Conservation (phyloP, 805 yeast genomes). For the Zygosaccharomyces pseudorouxii region DNA sequence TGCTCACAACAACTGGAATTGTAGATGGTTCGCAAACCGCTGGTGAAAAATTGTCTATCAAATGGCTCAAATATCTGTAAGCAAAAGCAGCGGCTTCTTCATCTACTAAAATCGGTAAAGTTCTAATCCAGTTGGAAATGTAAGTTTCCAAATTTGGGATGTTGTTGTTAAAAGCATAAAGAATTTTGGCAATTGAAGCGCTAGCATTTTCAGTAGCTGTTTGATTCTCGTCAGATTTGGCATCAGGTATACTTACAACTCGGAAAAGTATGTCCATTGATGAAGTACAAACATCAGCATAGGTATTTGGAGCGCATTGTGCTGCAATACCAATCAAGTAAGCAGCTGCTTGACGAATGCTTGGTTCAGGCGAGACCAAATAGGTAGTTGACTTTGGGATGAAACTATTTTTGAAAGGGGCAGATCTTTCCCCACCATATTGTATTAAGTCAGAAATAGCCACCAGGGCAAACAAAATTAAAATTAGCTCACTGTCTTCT, state of each 20-base stretch:
- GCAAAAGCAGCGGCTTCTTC: slow-evolving; percentile 84
- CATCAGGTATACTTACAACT: slow-evolving; percentile 70
- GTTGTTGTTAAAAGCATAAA: slow-evolving; percentile 55
- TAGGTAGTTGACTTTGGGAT: slow-evolving; percentile 60
- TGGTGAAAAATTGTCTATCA: slow-evolving; percentile 65
- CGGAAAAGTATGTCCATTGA: slow-evolving; percentile 73
- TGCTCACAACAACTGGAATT: slow-evolving; percentile 57
- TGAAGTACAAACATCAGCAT: slow-evolving; percentile 58
- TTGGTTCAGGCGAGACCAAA: slow-evolving; percentile 59
- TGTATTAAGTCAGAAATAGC: slow-evolving; percentile 78
- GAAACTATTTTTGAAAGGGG: slow-evolving; percentile 60
- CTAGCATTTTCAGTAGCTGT: slow-evolving; percentile 84
- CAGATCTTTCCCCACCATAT: slow-evolving; percentile 66
- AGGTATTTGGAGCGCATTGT: slow-evolving; percentile 64
- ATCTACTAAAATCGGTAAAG: slow-evolving; percentile 79
- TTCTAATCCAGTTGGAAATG: slow-evolving; percentile 69
- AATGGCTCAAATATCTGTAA: slow-evolving; percentile 66
- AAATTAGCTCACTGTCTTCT: slow-evolving; percentile 60
- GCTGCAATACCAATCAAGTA: slow-evolving; percentile 84
- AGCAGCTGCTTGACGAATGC: slow-evolving; percentile 82
- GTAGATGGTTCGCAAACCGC: slow-evolving; percentile 45
- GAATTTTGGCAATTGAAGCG: slow-evolving; percentile 77
- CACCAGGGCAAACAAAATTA: slow-evolving; percentile 73
- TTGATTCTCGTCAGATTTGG: slow-evolving; percentile 78
- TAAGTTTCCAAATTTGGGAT: slow-evolving; percentile 61